Evolutionary conservation across 768 basidiomycete species (phyloP), one percentile per base, ranked within the genome.

Genomic region (Scleroderma citrinum): DNA sequence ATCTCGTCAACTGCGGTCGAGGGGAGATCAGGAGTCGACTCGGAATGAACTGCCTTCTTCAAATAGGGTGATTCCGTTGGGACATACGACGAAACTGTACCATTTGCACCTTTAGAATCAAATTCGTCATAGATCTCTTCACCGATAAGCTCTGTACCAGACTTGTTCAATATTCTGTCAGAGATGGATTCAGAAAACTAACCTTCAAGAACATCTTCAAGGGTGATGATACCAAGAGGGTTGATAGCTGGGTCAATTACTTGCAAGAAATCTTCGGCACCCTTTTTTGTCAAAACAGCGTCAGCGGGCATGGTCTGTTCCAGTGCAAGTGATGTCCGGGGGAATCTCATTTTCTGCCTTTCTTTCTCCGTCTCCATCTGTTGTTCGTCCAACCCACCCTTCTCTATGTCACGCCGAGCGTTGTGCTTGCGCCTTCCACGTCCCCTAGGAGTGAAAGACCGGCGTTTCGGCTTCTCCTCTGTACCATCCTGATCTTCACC

Each of bases 51-150:
- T 56, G 34, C 67, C 65, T 14, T 70, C 57, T 54, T 71, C 64
- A 53, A 68, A 67, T 37, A 48, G 50, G 60, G 52, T 55, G 52
- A 42, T 43, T 63, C 63, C 29, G 65, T 63, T 24, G 67, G 66
- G 52, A 69, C 70, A 59, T 66, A 77, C 47, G 60, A 69, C 19
- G 68, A 73, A 53, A 73, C 59, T 62, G 79, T 59, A 74, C 76
- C 78, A 53, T 74, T 78, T n/a, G 78, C 78, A 36, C 86, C 88
- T 64, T 88, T 80, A 11, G 78, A 76, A 59, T 92, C 91, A 61
- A 89, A 92, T 68, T 93, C 92, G 59, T 93, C 90, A 52, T 88
- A 90, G 46, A 94, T 92, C 59, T 93, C 92, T 68, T 93, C 90
- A 13, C 92, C 92, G 48, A 94, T 93, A 11, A 94, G 75, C 61